Evolutionary conservation across 148 eudicot species (phyloP), one percentile per base, ranked within the genome.

Genomic region (Mesembryanthemum crystallinum): DNA sequence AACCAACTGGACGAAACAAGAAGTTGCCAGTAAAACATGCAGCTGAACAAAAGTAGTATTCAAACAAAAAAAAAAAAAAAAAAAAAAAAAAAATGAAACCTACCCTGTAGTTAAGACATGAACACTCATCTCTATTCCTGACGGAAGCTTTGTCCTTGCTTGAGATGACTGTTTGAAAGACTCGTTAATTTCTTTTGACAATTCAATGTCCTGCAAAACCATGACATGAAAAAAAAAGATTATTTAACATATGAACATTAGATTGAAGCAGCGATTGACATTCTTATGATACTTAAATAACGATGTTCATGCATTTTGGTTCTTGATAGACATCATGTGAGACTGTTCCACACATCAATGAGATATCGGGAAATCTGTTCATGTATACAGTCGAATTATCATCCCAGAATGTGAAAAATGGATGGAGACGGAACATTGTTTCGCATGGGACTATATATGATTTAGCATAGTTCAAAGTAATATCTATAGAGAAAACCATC

Each of bases 81-180:
- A 58, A 13, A 8, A 27, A 7, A 45, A 30, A 27, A 49, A 45
- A 52, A 9, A 18, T 32, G 45, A 77, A 76, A 52, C 83, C 42
- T 84, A 92, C 97, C 98, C 98, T 13, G 98, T 94, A 69, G 98
- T 94, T 71, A 94, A 83, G 79, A 94, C 97, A 82, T 94, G 98
- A 68, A 94, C 98, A 78, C 97, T 92, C 98, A 94, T 85, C 87
- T 94, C 98, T 55, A 94, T 94, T 81, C 98, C 98, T 43, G 97
- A 88, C 5, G 98, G 98, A 27, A 94, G 96, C 75, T 94, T 94
- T 64, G 91, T 92, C 82, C 98, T 88, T 45, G 98, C 97, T 81
- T 94, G 98, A 49, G 97, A 88, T 58, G 98, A 94, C 85, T 90
- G 97, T 81, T 84, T 92, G 84, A 94, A 94, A 20, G 98, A 94